These are phyloP conservation scores for Stagonosporopsis cucurbitacearum DNA, from an alignment of 2,329 filamentous ascomycete genomes.

Conservation along the genomic window DNA sequence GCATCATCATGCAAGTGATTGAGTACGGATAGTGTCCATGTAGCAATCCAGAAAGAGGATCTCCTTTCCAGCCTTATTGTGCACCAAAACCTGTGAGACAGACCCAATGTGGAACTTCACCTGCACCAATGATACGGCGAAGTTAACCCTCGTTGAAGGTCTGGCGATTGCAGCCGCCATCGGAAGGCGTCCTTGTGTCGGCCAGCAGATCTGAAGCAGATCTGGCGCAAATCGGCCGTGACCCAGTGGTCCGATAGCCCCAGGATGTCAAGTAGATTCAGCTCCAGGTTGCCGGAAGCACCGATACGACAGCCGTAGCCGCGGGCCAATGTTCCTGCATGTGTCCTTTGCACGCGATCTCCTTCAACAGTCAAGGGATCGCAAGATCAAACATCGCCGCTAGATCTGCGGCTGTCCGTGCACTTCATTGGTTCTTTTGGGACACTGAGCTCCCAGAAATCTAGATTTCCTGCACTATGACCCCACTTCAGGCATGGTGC, in stretches of 20 bases:
- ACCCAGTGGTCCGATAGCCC: neutral
- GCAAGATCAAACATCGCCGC: conserved; percentile 17
- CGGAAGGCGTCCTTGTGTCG: neutral
- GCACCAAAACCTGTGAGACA: neutral
- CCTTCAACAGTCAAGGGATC: conserved; percentile 14
- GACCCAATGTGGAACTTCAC: neutral
- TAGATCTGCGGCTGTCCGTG: conserved; percentile 22
- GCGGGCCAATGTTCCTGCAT: conserved; percentile 17
- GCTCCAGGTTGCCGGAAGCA: neutral
- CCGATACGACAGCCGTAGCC: conserved; percentile 9
- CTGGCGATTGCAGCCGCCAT: conserved; percentile 1
- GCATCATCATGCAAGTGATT: conserved; percentile 5
- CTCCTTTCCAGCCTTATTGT: neutral
- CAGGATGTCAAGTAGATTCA: conserved; percentile 1
- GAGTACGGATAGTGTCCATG: neutral
- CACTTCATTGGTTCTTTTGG: conserved; percentile 19
- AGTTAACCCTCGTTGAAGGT: neutral
- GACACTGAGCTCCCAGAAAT: conserved; percentile 21
- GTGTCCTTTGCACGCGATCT: conserved; percentile 16
- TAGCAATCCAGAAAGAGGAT: neutral
- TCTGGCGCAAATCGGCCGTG: neutral
- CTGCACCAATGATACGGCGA: neutral
- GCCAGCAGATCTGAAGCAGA: neutral
- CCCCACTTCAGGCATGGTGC: conserved; percentile 23
- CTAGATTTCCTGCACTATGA: conserved; percentile 21